phyloP scores from a whole-genome alignment of 2,329 filamentous ascomycete genomes.

The Diaporthe velutina region DNA sequence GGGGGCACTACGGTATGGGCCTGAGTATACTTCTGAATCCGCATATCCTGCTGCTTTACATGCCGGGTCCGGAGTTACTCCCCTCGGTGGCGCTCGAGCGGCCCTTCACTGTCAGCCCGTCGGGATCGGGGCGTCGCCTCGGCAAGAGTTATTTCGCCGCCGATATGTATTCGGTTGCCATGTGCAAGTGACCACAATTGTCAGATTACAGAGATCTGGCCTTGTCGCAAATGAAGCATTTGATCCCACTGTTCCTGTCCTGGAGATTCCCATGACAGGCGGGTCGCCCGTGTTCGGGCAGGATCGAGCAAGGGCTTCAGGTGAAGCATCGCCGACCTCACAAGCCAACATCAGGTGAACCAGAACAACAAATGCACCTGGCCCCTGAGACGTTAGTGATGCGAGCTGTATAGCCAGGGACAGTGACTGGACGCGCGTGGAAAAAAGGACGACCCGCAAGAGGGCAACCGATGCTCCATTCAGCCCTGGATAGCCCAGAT shows the following conservation, averaged over 20 bases:
- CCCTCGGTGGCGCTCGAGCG: not conserved
- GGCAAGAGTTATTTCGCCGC: not conserved
- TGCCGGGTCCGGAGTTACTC: conserved; percentile 29
- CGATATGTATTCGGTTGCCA: not conserved
- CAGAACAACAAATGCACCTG: not conserved
- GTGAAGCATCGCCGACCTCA: conserved; percentile 1
- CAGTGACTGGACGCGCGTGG: not conserved
- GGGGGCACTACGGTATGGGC: not conserved
- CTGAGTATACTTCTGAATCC: not conserved
- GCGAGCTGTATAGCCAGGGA: conserved; percentile 12
- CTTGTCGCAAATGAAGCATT: too few species aligned
- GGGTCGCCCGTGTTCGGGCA: not conserved
- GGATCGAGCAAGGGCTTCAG: not conserved
- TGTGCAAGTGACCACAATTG: not conserved
- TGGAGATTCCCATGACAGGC: not conserved
- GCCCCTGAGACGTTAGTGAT: conserved; percentile 7
- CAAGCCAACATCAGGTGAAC: conserved; percentile 19
- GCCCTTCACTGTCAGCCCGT: conserved; percentile 11
- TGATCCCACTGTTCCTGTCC: not conserved
- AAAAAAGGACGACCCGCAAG: not conserved
- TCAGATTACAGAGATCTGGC: not conserved
- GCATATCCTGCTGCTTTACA: not conserved
- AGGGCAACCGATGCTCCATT: not conserved
- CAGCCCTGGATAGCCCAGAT: conserved; percentile 15
- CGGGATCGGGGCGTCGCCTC: not conserved